Evolutionary conservation across 73 alveolate genomes (phyloP).

Genomic region (Tetrahymena borealis): DNA sequence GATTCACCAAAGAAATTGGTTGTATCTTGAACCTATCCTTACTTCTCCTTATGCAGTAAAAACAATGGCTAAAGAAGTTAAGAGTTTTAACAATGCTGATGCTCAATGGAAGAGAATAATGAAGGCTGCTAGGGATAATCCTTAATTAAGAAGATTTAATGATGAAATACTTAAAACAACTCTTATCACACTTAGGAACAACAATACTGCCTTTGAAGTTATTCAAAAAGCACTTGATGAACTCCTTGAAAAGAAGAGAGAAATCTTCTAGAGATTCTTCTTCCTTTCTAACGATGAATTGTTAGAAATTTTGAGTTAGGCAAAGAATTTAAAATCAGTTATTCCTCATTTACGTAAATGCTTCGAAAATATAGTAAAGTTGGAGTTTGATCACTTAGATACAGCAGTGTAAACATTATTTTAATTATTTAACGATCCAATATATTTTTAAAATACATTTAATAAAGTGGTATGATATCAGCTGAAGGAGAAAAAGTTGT

Average conservation of each 20-base stretch:
- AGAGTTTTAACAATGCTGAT: slow-evolving; percentile 68
- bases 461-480: slow-evolving; percentile 71
- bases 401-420: slow-evolving; percentile 35
- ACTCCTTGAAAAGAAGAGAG: slow-evolving; percentile 67
- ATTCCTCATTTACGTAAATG: slow-evolving; percentile 85
- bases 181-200: slow-evolving; percentile 61
- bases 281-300: slow-evolving; percentile 95
- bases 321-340: slow-evolving; percentile 66
- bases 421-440: neutral
- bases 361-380: slow-evolving; percentile 83
- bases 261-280: slow-evolving; percentile 92
- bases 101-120: slow-evolving; percentile 66
- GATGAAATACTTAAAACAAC: slow-evolving; percentile 53
- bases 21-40: slow-evolving; percentile 68
- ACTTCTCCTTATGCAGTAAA: slow-evolving; percentile 83
- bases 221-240: slow-evolving; percentile 73
- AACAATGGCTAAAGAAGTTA: slow-evolving; percentile 70
- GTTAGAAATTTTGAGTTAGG: slow-evolving; percentile 79
- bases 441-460: too few relatives aligned
- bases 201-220: slow-evolving; percentile 65
- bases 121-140: slow-evolving; percentile 59
- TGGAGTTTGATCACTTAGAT: slow-evolving; percentile 69
- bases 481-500: slow-evolving; percentile 84
- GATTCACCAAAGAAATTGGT: slow-evolving; percentile 71
- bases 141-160: slow-evolving; percentile 53